Evolutionary conservation across 768 basidiomycete genomes (phyloP).

Genomic region (Phylloporus sp.): DNA sequence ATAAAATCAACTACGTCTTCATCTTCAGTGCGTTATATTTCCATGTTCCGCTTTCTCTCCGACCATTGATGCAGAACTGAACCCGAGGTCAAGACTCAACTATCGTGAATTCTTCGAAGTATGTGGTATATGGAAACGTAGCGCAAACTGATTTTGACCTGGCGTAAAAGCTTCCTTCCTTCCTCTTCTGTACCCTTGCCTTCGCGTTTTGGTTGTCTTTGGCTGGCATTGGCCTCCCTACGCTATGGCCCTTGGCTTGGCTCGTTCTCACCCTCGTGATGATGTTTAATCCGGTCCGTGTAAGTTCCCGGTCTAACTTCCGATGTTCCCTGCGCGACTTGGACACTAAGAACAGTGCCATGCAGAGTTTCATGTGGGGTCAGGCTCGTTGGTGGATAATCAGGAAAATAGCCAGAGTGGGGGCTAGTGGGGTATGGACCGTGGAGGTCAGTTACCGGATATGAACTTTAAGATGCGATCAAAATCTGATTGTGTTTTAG

Average conservation of each 20-base stretch:
- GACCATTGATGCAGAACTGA: slow-evolving; percentile 49
- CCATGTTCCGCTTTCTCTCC: not conserved
- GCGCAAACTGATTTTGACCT: slow-evolving; percentile 1
- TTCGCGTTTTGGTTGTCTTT: slow-evolving; percentile 88
- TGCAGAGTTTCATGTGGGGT: slow-evolving; percentile 39
- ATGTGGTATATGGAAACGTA: slow-evolving; percentile 10
- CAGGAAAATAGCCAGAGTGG: slow-evolving; percentile 55
- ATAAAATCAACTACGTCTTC: slow-evolving; percentile 90
- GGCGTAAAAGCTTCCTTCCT: slow-evolving; percentile 63
- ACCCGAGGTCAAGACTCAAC: slow-evolving; percentile 69
- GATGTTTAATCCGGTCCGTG: slow-evolving; percentile 73
- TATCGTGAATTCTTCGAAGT: slow-evolving; percentile 75
- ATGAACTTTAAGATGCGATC: not conserved
- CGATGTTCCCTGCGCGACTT: no score
- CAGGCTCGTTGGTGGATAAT: slow-evolving; percentile 73
- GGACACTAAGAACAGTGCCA: slow-evolving; percentile 30
- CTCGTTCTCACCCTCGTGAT: slow-evolving; percentile 55
- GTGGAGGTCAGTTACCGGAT: slow-evolving; percentile 58
- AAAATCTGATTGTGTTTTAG: slow-evolving; percentile 31
- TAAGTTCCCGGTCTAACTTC: slow-evolving; percentile 27
- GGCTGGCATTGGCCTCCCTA: slow-evolving; percentile 61
- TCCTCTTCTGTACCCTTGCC: slow-evolving; percentile 69
- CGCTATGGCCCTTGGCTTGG: slow-evolving; percentile 82
- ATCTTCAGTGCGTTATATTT: slow-evolving; percentile 61
- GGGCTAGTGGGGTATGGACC: slow-evolving; percentile 61